A percentile compares a stretch with the other conserved stretches of the same genome.
These are phyloP conservation scores for Colletotrichum endophyticum DNA, from an alignment of 2,329 filamentous ascomycete species.

Conservation along the genomic window DNA sequence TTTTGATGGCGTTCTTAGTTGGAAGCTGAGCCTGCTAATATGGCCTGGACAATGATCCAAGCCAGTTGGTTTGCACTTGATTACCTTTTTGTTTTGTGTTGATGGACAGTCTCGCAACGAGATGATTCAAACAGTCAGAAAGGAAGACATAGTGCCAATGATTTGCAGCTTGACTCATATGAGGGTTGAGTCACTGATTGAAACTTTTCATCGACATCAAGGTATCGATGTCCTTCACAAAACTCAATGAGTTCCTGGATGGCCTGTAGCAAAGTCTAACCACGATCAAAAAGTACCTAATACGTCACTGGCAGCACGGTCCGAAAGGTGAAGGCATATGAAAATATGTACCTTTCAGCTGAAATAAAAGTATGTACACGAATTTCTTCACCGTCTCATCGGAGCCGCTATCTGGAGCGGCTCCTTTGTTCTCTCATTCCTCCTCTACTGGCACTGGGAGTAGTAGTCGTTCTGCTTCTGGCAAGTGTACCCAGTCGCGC, in stretches of 20 bases:
- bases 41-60: not conserved
- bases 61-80: not conserved
- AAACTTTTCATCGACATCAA: not conserved
- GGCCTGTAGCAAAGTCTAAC: not conserved
- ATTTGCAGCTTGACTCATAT: not conserved
- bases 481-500: constrained; percentile 39
- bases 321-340: not conserved
- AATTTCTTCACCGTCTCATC: not conserved
- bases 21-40: not conserved
- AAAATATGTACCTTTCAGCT: not conserved
- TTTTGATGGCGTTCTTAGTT: not conserved
- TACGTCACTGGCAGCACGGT: not conserved
- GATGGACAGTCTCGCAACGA: not conserved
- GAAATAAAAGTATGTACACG: constrained; percentile 12
- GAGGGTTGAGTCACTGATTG: not conserved
- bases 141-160: not conserved
- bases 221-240: not conserved
- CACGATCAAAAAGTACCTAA: not conserved
- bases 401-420: not conserved
- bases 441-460: constrained; percentile 41
- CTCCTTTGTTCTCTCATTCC: not conserved
- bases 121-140: not conserved
- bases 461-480: constrained; percentile 43
- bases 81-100: not conserved
- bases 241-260: not conserved